Evolutionary conservation across 352 stramenopile genomes (phyloP).

Genomic region (Paralagenidium karlingii): DNA sequence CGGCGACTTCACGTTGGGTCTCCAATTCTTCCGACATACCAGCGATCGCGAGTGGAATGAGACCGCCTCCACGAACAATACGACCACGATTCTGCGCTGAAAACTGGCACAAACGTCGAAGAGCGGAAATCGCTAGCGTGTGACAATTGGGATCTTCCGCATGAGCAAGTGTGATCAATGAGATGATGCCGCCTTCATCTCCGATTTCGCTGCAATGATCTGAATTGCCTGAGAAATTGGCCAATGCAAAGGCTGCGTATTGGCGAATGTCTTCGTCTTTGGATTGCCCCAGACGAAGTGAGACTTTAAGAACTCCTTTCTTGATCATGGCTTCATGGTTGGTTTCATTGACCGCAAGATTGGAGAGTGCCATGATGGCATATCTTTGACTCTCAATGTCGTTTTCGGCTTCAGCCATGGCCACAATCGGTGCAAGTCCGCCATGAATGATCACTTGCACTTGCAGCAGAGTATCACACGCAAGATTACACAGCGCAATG

Average conservation of each 20-base stretch:
- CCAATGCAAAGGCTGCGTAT: slow-evolving; percentile 87
- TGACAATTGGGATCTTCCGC: slow-evolving; percentile 81
- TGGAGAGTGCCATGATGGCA: slow-evolving; percentile 91
- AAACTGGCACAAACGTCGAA: slow-evolving; percentile 87
- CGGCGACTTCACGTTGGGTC: slow-evolving; percentile 90
- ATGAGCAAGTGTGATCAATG: slow-evolving; percentile 85
- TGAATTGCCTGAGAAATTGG: slow-evolving; percentile 87
- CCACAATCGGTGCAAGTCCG: slow-evolving; percentile 78
- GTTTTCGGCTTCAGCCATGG: slow-evolving; percentile 41
- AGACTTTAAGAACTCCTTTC: slow-evolving; percentile 73
- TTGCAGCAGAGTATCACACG: slow-evolving; percentile 82
- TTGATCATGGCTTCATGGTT: slow-evolving; percentile 89
- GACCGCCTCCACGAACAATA: slow-evolving; percentile 75
- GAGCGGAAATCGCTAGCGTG: slow-evolving; percentile 86
- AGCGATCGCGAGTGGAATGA: slow-evolving; percentile 77
- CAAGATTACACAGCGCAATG: slow-evolving; percentile 93
- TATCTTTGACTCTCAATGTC: slow-evolving; percentile 83
- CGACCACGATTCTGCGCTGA: slow-evolving; percentile 77
- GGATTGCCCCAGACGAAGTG: slow-evolving; percentile 60
- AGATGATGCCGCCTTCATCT: slow-evolving; percentile 78
- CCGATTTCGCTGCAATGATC: slow-evolving; percentile 83
- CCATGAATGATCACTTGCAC: slow-evolving; percentile 90
- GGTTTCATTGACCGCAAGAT: slow-evolving; percentile 88
- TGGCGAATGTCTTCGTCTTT: slow-evolving; percentile 75
- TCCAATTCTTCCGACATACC: slow-evolving; percentile 85